Conservation (phyloP, 495 filamentous ascomycete species). For the Chaetomium fimeti region DNA sequence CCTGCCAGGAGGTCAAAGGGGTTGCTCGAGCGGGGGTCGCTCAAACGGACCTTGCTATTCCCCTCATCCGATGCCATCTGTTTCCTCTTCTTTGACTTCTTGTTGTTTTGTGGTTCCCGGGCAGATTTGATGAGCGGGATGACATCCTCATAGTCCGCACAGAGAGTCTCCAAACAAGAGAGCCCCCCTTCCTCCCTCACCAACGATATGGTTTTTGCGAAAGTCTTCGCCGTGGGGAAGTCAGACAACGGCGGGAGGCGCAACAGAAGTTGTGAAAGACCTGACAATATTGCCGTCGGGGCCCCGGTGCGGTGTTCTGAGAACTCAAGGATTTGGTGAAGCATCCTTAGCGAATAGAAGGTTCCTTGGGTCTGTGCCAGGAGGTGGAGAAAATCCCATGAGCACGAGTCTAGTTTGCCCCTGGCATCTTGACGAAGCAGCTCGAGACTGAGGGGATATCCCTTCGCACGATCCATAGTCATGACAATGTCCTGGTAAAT, state of each 20-base stretch:
- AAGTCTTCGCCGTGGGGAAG: conserved; percentile 25
- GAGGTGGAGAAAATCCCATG: conserved; percentile 65
- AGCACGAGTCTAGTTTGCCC: conserved; percentile 27
- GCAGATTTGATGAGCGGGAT: conserved; percentile 23
- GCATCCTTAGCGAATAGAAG: conserved; percentile 65
- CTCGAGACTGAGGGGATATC: conserved; percentile 29
- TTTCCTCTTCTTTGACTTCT: conserved; percentile 27
- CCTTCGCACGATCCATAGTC: conserved; percentile 36
- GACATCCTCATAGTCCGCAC: conserved; percentile 19
- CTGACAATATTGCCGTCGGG: background rate
- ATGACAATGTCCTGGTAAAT: conserved; percentile 46
- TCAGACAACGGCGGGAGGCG: conserved; percentile 25
- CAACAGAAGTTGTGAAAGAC: conserved; percentile 11
- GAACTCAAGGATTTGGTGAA: conserved; percentile 54
- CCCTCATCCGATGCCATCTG: background rate
- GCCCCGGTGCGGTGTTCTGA: background rate
- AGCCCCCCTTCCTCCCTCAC: conserved; percentile 23
- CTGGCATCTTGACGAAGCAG: conserved; percentile 27
- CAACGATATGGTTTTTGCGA: conserved; percentile 22
- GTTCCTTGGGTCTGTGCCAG: conserved; percentile 61
- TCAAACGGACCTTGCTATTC: background rate
- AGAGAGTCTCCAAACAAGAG: conserved; percentile 19
- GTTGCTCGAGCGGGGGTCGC: conserved; percentile 19
- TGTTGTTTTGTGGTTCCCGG: conserved; percentile 5
- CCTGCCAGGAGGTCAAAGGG: conserved; percentile 23